These are phyloP conservation scores for Euphorbia peplus DNA, from an alignment of 345 rosid species.

Conservation along the genomic window DNA sequence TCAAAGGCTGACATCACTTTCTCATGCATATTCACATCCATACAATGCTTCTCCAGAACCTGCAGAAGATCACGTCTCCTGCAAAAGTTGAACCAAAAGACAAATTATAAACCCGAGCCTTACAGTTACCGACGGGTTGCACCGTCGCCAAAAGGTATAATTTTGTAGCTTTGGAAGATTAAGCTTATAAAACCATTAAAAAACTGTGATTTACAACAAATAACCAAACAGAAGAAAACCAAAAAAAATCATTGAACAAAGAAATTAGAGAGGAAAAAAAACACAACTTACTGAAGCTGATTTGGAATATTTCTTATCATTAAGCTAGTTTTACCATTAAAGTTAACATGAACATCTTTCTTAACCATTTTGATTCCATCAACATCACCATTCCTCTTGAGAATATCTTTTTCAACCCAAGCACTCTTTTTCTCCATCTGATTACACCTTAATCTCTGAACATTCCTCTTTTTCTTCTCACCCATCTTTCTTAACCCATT, in stretches of 20 bases:
- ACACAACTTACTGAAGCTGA: constrained; percentile 7
- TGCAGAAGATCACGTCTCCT: constrained; percentile 37
- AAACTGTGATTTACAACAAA: too few species aligned
- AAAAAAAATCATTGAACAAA: neutral
- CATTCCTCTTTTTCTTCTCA: neutral
- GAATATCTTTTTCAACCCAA: too few species aligned
- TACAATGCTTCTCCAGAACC: constrained; percentile 40
- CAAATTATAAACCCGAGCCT: neutral
- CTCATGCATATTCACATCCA: constrained; percentile 19
- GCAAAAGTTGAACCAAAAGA: neutral
- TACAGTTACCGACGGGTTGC: too few species aligned
- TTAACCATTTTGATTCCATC: neutral
- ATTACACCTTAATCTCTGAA: neutral
- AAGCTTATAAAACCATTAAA: too few species aligned
- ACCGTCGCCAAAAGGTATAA: too few species aligned
- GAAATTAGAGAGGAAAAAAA: neutral
- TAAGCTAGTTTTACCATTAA: constrained; percentile 10
- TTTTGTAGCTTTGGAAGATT: too few species aligned
- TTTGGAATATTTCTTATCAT: constrained; percentile 26
- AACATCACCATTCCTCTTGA: neutral
- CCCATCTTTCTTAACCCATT: too few species aligned
- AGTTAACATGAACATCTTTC: neutral
- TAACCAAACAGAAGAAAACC: too few species aligned
- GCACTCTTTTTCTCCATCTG: neutral
- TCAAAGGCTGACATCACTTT: constrained; percentile 35